Conservation (phyloP, 805 yeast genomes). For the Cyberlindnera suaveolens region DNA sequence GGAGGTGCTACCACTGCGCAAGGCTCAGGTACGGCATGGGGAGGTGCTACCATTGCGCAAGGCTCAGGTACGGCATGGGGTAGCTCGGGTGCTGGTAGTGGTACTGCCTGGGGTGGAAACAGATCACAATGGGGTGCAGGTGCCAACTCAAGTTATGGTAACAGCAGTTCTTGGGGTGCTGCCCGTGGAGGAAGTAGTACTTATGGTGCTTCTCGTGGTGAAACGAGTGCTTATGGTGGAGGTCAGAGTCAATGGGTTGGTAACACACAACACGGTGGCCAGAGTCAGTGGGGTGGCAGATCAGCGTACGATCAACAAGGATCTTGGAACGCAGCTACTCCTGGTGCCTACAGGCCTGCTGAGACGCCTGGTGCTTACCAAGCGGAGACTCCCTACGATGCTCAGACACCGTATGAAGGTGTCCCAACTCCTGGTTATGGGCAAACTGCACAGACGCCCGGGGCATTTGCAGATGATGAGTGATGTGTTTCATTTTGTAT, state of each 20-base stretch:
- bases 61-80: conserved; percentile 24
- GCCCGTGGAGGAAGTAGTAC: conserved; percentile 1
- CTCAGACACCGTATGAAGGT: conserved; percentile 2
- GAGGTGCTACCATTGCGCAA: conserved; percentile 38
- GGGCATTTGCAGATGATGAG: conserved; percentile 11
- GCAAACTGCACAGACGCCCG: conserved; percentile 14
- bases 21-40: conserved; percentile 22
- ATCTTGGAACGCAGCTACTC: conserved; percentile 22
- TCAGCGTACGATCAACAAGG: conserved; percentile 19
- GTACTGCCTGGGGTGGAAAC: conserved; percentile 38
- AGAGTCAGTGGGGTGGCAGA: conserved; percentile 33
- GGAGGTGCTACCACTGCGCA: conserved; percentile 38
- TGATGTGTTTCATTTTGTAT: not conserved
- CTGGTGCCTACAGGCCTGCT: conserved; percentile 27
- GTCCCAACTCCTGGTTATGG: conserved; percentile 10
- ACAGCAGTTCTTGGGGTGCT: not conserved
- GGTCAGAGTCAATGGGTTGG: conserved; percentile 2
- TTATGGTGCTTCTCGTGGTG: conserved; percentile 1
- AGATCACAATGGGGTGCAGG: conserved; percentile 2
- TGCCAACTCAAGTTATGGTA: conserved; percentile 2
- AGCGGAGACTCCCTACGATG: conserved; percentile 12
- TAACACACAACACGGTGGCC: conserved; percentile 33
- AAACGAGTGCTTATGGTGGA: conserved; percentile 7
- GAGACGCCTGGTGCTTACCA: conserved; percentile 34
- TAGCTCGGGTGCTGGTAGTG: conserved; percentile 28